These are phyloP conservation scores for Naganishia cerealis DNA, from an alignment of 1,284 basidiomycete species.

Conservation along the genomic window DNA sequence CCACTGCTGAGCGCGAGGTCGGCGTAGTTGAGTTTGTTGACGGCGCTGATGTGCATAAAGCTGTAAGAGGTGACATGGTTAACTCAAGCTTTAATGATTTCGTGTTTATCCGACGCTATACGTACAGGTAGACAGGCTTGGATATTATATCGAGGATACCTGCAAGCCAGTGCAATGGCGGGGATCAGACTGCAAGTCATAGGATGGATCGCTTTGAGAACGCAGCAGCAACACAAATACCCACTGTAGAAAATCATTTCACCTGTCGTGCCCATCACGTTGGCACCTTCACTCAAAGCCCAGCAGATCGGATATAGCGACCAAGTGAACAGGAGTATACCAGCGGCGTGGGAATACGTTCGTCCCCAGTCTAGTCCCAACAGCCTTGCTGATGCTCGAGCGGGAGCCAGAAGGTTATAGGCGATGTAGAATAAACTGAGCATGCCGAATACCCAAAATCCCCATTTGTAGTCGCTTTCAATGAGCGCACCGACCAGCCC, in stretches of 20 bases:
- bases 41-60: conserved; percentile 21
- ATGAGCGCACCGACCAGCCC: conserved; percentile 16
- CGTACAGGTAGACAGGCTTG: conserved; percentile 28
- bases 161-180: background rate
- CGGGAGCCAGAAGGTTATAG: conserved; percentile 11
- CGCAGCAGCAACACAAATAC: background rate
- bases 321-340: conserved; percentile 13
- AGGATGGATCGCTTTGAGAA: too few species aligned
- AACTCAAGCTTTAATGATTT: background rate
- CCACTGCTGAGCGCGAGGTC: conserved; percentile 18
- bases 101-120: background rate
- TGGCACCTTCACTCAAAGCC: conserved; percentile 24
- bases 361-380: conserved; percentile 22
- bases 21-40: conserved; percentile 25
- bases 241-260: conserved; percentile 28
- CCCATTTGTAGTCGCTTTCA: conserved; percentile 24
- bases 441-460: conserved; percentile 8
- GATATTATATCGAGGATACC: conserved; percentile 25
- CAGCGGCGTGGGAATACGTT: conserved; percentile 1
- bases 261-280: conserved; percentile 22
- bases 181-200: background rate
- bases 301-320: conserved; percentile 19
- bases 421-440: conserved; percentile 7
- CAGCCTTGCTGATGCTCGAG: conserved; percentile 16
- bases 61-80: background rate